Conservation (phyloP, 177 flowering plant genomes). For the Tripterygium wilfordii region DNA sequence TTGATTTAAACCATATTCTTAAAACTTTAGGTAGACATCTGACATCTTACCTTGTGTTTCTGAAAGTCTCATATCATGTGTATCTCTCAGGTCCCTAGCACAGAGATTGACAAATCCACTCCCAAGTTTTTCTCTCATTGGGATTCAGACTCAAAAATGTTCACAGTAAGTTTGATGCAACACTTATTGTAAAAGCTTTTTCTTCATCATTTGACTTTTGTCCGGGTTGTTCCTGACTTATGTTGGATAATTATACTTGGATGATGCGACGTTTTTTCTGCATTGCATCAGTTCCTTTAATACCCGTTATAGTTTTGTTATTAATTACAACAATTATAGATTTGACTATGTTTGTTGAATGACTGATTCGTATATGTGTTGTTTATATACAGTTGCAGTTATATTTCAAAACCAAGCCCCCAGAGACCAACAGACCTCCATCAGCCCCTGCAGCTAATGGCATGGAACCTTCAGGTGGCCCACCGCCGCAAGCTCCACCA, state of each 20-base stretch:
- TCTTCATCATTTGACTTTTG: not conserved
- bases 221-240: no score
- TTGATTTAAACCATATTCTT: not conserved
- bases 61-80: no score
- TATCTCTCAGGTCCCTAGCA: constrained; percentile 88
- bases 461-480: constrained; percentile 52
- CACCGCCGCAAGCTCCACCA: constrained; percentile 54
- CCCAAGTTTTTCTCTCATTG: constrained; percentile 98
- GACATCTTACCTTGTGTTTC: no score
- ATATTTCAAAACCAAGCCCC: constrained; percentile 88
- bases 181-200: not conserved
- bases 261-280: no score
- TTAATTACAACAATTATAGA: no score
- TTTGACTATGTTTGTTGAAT: no score
- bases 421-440: constrained; percentile 74
- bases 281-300: no score
- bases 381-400: constrained; percentile 75
- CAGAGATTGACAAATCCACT: constrained; percentile 93
- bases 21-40: no score
- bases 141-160: constrained; percentile 99
- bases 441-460: constrained; percentile 56
- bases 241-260: no score
- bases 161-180: constrained; percentile 56
- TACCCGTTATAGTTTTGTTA: no score
- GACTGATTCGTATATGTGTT: no score